Evolutionary conservation across 192 early-diverging fungal species (phyloP).

Genomic region (Mortierella hygrophila): DNA sequence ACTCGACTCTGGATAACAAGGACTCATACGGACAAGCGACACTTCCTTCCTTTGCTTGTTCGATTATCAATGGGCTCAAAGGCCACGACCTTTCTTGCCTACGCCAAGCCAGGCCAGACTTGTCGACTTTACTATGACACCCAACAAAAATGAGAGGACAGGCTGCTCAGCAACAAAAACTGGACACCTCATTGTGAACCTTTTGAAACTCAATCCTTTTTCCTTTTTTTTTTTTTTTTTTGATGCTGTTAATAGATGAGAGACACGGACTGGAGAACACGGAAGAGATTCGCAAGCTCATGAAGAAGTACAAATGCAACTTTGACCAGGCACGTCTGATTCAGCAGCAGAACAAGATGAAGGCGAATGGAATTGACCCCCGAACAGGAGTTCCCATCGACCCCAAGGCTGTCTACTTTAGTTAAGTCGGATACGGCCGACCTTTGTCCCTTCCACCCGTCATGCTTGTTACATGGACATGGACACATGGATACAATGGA

Average conservation of each 20-base stretch:
- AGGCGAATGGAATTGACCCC: conserved; percentile 71
- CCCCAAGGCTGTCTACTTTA: conserved; percentile 69
- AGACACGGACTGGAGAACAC: conserved; percentile 67
- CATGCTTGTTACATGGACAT: too few species aligned
- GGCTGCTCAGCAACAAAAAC: background rate
- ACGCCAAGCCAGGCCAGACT: background rate
- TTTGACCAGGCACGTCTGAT: conserved; percentile 73
- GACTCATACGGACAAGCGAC: background rate
- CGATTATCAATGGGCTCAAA: background rate
- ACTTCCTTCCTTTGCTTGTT: background rate
- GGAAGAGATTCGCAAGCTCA: conserved; percentile 66
- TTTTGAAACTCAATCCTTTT: background rate
- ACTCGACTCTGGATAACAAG: background rate
- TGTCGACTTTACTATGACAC: background rate
- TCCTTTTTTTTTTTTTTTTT: background rate
- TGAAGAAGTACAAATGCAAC: conserved; percentile 62
- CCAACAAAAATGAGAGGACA: background rate
- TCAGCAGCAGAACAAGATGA: conserved; percentile 66
- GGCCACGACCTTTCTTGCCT: background rate
- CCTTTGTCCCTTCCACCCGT: too few species aligned
- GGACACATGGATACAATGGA: background rate
- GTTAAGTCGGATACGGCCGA: conserved; percentile 2
- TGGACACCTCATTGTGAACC: background rate
- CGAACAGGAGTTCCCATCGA: conserved; percentile 67
- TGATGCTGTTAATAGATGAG: conserved; percentile 24